Evolutionary conservation across 306 rosid genomes (phyloP).

Genomic region (Begonia peltatifolia): DNA sequence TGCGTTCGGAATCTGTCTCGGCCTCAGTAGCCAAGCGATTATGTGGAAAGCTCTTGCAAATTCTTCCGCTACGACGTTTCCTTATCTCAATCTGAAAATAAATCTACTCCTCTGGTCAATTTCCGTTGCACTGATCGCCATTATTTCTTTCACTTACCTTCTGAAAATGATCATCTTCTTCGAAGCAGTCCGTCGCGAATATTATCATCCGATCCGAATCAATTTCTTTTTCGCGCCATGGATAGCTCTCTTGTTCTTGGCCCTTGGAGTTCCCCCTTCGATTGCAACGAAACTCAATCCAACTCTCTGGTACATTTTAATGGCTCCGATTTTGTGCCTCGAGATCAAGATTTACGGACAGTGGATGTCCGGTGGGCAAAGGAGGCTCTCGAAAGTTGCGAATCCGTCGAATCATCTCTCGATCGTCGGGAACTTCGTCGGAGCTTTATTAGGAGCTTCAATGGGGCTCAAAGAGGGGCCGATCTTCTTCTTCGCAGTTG

Average conservation of each 20-base stretch:
- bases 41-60: conserved; percentile 72
- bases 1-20: conserved; percentile 82
- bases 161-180: conserved; percentile 53
- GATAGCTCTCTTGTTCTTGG: conserved; percentile 71
- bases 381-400: conserved; percentile 78
- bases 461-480: conserved; percentile 94
- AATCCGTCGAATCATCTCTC: conserved; percentile 83
- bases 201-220: conserved; percentile 71
- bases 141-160: conserved; percentile 29
- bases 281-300: conserved; percentile 28
- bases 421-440: conserved; percentile 77
- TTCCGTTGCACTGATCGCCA: conserved; percentile 26
- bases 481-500: conserved; percentile 73
- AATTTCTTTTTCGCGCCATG: conserved; percentile 91
- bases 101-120: conserved; percentile 59
- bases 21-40: conserved; percentile 85
- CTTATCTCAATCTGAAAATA: conserved; percentile 38
- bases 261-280: conserved; percentile 66
- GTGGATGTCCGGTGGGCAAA: conserved; percentile 94
- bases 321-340: conserved; percentile 56
- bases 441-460: conserved; percentile 71
- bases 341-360: conserved; percentile 93
- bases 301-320: conserved; percentile 63
- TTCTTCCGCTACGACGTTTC: conserved; percentile 45
- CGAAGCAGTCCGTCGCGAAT: conserved; percentile 89